Percentiles rank a stretch among this genome's conserved stretches.
These are phyloP conservation scores for Diddensiella transvaalensis DNA, from an alignment of 805 yeast genomes.

Conservation along the genomic window DNA sequence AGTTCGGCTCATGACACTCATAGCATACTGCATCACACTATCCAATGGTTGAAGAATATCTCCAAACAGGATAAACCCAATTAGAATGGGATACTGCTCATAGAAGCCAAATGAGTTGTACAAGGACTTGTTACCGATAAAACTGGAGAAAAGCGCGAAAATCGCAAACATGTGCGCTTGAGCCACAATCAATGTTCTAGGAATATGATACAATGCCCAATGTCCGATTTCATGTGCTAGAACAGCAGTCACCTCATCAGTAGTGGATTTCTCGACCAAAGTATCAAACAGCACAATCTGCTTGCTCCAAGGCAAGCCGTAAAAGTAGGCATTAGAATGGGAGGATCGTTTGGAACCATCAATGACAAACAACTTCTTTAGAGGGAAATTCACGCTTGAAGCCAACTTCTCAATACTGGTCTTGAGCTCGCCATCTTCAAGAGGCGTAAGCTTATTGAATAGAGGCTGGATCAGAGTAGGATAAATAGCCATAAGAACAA, in stretches of 20 bases:
- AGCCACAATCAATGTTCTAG: constrained; percentile 64
- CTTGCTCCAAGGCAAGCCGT: constrained; percentile 95
- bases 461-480: constrained; percentile 90
- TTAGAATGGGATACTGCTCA: constrained; percentile 61
- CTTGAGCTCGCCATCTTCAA: constrained; percentile 86
- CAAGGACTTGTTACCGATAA: constrained; percentile 73
- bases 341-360: constrained; percentile 97
- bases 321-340: constrained; percentile 95
- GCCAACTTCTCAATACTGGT: constrained; percentile 79
- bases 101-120: constrained; percentile 76
- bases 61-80: constrained; percentile 77
- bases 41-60: constrained; percentile 79
- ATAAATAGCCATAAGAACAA: constrained; percentile 67
- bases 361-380: constrained; percentile 77
- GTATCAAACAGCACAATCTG: constrained; percentile 94
- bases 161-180: constrained; percentile 62
- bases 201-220: constrained; percentile 87
- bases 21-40: constrained; percentile 58
- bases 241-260: constrained; percentile 84
- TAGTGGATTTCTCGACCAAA: constrained; percentile 71
- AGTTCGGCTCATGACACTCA: constrained; percentile 72
- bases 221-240: constrained; percentile 99
- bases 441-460: constrained; percentile 86
- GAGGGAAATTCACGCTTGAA: constrained; percentile 71
- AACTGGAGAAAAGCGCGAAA: constrained; percentile 73